These are phyloP conservation scores for Paraphoma sp. DNA, from an alignment of 2,329 filamentous ascomycete genomes.

Conservation along the genomic window DNA sequence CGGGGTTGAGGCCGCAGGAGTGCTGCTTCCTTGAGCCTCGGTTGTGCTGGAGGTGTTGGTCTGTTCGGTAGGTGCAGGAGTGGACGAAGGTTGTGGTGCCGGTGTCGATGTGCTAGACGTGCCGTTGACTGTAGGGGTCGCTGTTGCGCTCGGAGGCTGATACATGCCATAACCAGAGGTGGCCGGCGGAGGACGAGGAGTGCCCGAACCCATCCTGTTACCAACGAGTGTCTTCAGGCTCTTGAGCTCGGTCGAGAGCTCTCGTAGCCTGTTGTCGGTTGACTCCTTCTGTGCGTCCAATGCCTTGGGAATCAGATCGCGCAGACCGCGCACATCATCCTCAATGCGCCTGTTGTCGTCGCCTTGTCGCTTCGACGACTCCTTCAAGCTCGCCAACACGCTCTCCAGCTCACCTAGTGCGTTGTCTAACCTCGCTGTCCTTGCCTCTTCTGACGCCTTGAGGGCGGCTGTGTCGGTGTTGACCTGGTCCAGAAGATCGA, in stretches of 20 bases:
- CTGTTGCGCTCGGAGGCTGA: slow-evolving; percentile 22
- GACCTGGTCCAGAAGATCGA: slow-evolving; percentile 88
- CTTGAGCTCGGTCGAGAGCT: slow-evolving; percentile 85
- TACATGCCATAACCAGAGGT: slow-evolving; percentile 29
- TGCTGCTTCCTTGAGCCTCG: slow-evolving; percentile 31
- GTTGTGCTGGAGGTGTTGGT: slow-evolving; percentile 17
- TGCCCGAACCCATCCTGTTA: slow-evolving; percentile 60
- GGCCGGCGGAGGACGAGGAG: slow-evolving; percentile 32
- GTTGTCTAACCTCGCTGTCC: slow-evolving; percentile 82
- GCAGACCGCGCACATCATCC: slow-evolving; percentile 82
- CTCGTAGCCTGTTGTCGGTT: slow-evolving; percentile 80
- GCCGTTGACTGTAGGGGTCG: slow-evolving; percentile 37
- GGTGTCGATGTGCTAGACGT: slow-evolving; percentile 28
- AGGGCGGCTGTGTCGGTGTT: slow-evolving; percentile 87
- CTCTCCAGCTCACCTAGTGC: slow-evolving; percentile 84
- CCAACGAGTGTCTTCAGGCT: slow-evolving; percentile 88
- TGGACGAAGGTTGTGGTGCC: slow-evolving; percentile 16
- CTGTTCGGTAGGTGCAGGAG: slow-evolving; percentile 29
- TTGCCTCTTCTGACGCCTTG: slow-evolving; percentile 83
- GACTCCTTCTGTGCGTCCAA: slow-evolving; percentile 86
- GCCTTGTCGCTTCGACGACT: slow-evolving; percentile 79
- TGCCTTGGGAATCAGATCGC: slow-evolving; percentile 86
- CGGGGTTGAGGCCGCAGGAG: slow-evolving; percentile 25
- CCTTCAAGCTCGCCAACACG: slow-evolving; percentile 81
- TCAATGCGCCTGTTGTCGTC: slow-evolving; percentile 86